phyloP scores from a whole-genome alignment of 495 filamentous ascomycete species.

The Neurospora sp. region DNA sequence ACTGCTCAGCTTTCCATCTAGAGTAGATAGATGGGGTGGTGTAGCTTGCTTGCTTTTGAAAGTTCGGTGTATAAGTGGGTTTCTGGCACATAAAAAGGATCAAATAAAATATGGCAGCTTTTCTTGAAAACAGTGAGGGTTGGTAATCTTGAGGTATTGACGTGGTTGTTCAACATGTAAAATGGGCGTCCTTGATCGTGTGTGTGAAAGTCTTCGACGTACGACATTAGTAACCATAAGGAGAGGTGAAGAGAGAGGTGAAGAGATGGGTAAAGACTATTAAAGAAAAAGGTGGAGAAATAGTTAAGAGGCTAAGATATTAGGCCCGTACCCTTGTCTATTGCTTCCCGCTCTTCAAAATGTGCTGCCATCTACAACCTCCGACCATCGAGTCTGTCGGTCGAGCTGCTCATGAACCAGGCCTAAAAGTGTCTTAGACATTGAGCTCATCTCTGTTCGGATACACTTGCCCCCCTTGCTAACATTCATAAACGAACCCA shows the following conservation, averaged over 20 bases:
- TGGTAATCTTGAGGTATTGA: too few species aligned
- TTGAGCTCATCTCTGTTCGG: neutral
- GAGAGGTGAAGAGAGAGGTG: too few species aligned
- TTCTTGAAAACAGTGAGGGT: neutral
- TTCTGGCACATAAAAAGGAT: neutral
- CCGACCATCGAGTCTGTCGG: neutral
- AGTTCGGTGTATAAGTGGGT: neutral
- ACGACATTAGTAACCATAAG: neutral
- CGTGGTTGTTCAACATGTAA: too few species aligned
- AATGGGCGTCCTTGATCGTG: neutral
- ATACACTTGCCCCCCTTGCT: neutral
- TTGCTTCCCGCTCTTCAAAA: neutral
- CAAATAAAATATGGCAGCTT: neutral
- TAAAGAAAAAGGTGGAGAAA: neutral
- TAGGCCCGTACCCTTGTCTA: neutral
- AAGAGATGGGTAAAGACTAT: too few species aligned
- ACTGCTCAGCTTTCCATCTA: conserved; percentile 24
- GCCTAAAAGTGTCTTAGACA: neutral
- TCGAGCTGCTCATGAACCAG: neutral
- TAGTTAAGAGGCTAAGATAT: neutral
- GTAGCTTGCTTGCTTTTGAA: neutral
- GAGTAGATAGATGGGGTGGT: neutral
- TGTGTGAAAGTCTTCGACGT: neutral
- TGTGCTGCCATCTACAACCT: neutral
- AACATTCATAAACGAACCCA: neutral